phyloP scores from a whole-genome alignment of 2,329 filamentous ascomycete genomes.

The Chrysosporium queenslandicum region DNA sequence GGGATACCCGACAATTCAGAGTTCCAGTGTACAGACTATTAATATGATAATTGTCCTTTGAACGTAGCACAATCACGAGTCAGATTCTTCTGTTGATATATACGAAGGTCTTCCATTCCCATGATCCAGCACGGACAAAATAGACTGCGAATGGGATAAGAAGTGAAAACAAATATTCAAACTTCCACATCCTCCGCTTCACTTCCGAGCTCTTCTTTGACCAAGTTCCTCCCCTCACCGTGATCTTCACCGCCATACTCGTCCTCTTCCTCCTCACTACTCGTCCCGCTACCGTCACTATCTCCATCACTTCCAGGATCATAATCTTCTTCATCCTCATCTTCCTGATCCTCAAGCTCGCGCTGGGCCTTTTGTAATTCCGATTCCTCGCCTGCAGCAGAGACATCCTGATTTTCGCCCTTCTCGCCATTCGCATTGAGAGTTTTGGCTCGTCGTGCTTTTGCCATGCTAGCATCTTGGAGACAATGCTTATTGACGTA shows the following conservation, averaged over 20 bases:
- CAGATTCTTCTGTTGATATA: background rate
- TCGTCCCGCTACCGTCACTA: conserved; percentile 39
- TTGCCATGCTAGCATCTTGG: conserved; percentile 55
- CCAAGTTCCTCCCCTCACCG: conserved; percentile 28
- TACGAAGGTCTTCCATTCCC: background rate
- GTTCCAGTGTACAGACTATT: too few relatives aligned
- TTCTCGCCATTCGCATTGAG: conserved; percentile 43
- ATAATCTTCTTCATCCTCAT: conserved; percentile 43
- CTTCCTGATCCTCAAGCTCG: conserved; percentile 41
- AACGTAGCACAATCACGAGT: too few relatives aligned
- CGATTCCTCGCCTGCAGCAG: conserved; percentile 44
- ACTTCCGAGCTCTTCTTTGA: conserved; percentile 37
- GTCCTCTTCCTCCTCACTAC: conserved; percentile 35
- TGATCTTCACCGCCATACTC: conserved; percentile 22
- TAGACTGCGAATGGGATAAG: background rate
- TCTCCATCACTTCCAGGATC: conserved; percentile 42
- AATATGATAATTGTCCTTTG: too few relatives aligned
- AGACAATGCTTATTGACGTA: conserved; percentile 53
- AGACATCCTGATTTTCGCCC: conserved; percentile 20
- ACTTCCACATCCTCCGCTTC: conserved; percentile 34
- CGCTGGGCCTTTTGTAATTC: conserved; percentile 50
- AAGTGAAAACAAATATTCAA: background rate
- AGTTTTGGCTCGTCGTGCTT: conserved; percentile 49
- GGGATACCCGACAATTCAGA: too few relatives aligned
- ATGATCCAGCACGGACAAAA: background rate